Evolutionary conservation across 768 basidiomycete species (phyloP), one percentile per base, ranked within the genome.

Genomic region (Trametes villosa): DNA sequence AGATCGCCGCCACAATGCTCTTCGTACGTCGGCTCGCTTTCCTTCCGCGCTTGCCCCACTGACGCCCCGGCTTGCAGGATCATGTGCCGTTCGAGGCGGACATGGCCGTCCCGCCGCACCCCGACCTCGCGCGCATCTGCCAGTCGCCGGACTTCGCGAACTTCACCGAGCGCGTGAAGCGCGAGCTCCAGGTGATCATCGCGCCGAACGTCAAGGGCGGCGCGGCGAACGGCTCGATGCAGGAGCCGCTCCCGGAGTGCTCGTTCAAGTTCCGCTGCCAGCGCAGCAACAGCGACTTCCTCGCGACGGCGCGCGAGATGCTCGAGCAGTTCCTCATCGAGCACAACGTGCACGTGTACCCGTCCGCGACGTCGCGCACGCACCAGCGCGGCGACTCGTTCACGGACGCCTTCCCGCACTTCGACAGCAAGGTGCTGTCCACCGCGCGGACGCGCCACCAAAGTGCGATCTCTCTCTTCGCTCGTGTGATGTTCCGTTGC

Each of bases 251-350:
- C 15, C 78, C 81, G 54, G 94, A 96, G 68, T 89, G 88, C 59
- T 89, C 94, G 52, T 96, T 97, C 85, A 96, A 94, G 73, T 97
- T 97, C 80, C 85, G 90, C 33, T 96, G 96, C 75, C 96, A 97
- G 72, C 84, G 95, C 56, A 94, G 91, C 73, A 96, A 97, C 70
- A 92, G 91, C 68, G 96, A 98, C 73, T 94, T 94, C 76, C 79
- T 98, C 56, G 85, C 89, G 40, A 88, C 95, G 0, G 92, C 93
- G 9, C 81, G 92, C 63, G 96, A 98, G 76, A 88, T 92, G 80
- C 82, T 98, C 4, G 96, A 98, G 70, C 91, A 95, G 69, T 98
- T 91, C 78, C 74, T 98, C 57, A 78, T 89, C 26, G 86, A 87
- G 60, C 88, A 95, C 66, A 94, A 91, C 62, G 84, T 96, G 27